phyloP scores from a whole-genome alignment of 176 grass and related monocot genomes.

The Leersia perrieri region DNA sequence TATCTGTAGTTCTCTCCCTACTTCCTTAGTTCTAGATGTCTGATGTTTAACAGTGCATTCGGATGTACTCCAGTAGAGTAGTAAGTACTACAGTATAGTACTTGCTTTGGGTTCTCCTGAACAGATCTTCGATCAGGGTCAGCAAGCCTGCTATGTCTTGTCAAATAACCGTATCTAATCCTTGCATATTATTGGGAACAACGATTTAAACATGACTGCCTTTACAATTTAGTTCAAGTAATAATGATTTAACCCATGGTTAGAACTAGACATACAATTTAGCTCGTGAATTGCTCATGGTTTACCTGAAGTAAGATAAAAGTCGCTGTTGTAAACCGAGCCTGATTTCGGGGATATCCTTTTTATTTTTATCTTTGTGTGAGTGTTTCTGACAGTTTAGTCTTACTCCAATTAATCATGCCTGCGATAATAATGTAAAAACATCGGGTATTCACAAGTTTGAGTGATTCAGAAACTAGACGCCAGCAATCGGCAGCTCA shows the following conservation, averaged over 20 bases:
- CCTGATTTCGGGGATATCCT: no score
- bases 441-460: background rate
- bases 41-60: background rate
- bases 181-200: background rate
- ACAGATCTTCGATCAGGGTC: background rate
- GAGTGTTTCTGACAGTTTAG: no score
- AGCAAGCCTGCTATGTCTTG: background rate
- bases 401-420: background rate
- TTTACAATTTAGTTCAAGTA: no score
- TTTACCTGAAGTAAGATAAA: no score
- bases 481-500: conserved; percentile 11
- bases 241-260: background rate
- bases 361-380: no score
- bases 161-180: background rate
- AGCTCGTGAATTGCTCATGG: no score
- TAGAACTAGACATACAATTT: no score
- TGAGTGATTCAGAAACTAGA: background rate
- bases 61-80: no score
- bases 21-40: no score
- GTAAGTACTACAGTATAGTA: no score
- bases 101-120: background rate
- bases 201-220: background rate
- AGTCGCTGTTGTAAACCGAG: no score
- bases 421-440: background rate
- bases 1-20: no score